These are phyloP conservation scores for Cercospora sp. DNA, from an alignment of 2,329 filamentous ascomycete species.

Conservation along the genomic window DNA sequence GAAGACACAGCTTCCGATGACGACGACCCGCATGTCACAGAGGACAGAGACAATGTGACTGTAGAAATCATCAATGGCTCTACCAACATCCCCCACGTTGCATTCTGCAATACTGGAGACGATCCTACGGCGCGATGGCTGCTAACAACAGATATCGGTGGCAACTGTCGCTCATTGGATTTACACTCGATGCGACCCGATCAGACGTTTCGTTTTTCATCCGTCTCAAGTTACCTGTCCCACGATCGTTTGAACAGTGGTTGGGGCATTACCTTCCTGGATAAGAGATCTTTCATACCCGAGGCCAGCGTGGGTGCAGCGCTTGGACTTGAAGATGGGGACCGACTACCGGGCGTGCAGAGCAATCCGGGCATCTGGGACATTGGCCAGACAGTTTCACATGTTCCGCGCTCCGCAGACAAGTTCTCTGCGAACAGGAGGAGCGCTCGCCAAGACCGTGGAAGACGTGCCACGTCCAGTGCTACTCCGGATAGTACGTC, in stretches of 20 bases:
- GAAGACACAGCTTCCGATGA: conserved; percentile 28
- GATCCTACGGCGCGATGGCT: conserved; percentile 59
- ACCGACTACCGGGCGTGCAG: conserved; percentile 25
- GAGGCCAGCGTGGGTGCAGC: conserved; percentile 28
- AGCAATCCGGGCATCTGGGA: conserved; percentile 33
- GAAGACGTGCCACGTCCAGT: conserved; percentile 8
- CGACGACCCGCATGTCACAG: conserved; percentile 13
- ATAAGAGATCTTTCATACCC: conserved; percentile 38
- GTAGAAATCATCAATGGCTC: conserved; percentile 35
- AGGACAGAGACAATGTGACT: conserved; percentile 30
- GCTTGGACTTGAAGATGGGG: conserved; percentile 29
- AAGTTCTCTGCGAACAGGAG: conserved; percentile 16
- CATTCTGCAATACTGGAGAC: conserved; percentile 59
- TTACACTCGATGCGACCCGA: conserved; percentile 27
- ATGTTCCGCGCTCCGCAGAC: conserved; percentile 25
- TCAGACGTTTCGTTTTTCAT: conserved; percentile 33
- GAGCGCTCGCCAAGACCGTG: background rate
- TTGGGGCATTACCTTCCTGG: conserved; percentile 43
- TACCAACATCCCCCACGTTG: conserved; percentile 58
- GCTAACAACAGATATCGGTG: conserved; percentile 56
- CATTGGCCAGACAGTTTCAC: conserved; percentile 31
- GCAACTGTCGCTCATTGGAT: conserved; percentile 36
- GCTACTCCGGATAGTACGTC: background rate
- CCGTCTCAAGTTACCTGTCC: conserved; percentile 9
- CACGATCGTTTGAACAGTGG: conserved; percentile 38